Base-by-base conservation (phyloP, 495 filamentous ascomycete species). In the Daldinia caldariorum region DNA sequence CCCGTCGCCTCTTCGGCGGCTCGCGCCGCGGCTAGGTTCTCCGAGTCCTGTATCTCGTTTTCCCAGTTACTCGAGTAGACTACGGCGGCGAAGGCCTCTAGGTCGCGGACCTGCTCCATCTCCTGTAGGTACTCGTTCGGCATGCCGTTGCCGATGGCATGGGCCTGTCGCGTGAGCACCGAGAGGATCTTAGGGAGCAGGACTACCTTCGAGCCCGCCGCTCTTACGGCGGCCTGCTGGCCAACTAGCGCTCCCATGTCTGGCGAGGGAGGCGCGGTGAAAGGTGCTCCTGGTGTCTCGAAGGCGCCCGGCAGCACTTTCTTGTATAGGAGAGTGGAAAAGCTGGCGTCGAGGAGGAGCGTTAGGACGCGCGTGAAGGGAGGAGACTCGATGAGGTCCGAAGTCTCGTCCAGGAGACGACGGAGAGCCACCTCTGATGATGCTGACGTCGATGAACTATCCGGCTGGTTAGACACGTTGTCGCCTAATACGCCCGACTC, bases 81-180 rank as follows among this genome's bases (percentile, higher is more conserved):
- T 7, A 97, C 90, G 1, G 95, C 94, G 4, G 94, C 92, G 70
- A 98, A 97, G 0, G 92, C 94, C 73, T 96, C 92, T n/a, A 98
- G 82, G 67, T 97, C 93, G 12, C 86, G 85, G 10, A 95, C 93
- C 53, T 85, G 77, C 72, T 97, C 94, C 86, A 94, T 92, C 0
- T 86, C 90, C 58, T 88, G 85, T 51, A 98, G 83, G 78, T 97
- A 98, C 77, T 97, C 91, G 76, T 98, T 98, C 10, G 88, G 85
- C 54, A 90, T 85, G n/a, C 90, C 91, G 64, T 89, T 89, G 39
- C 94, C 95, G 70, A 99, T 97, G 20, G 83, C 86, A 79, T 97
- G 94, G 13, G 94, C 94, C 79, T 98, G 93, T 57, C 90, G 89
- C 47, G 91, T 91, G 72, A 98, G 83, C 6, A 94, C 89, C 14